Base-by-base conservation (phyloP, 768 basidiomycete genomes). In the Panellus pusillus region DNA sequence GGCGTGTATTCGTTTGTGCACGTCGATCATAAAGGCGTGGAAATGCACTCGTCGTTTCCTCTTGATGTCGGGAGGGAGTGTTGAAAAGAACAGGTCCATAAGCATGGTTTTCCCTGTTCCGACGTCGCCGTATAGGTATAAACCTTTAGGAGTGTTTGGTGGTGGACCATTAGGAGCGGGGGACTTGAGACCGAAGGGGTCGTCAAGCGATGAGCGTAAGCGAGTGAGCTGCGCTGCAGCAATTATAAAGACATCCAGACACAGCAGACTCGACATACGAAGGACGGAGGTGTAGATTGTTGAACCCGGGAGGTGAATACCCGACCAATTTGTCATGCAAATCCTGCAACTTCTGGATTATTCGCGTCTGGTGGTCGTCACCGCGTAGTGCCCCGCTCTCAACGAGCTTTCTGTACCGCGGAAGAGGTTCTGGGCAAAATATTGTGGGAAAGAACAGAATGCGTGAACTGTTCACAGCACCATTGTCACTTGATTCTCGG, bases 11-110 rank as follows among this genome's bases (percentile, higher is more conserved):
- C 93, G 86, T 66, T 96, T 97, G 68, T 98, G 92, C 18, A 98
- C 94, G 66, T 99, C 97, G 57, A 98, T 86, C 97, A 99, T 98
- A 77, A 99, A 98, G 1, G 93, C 92, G 66, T 98, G 95, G 68
- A 99, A 99, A 70, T 99, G 97, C 14, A 98, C 93, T 28, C 97
- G 81, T 49, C 91, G 86, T 71, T 91, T 92, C 54, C 82, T 80
- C 41, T 71, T 81, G 49, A 90, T 73, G 40, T 78, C 73, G 0
- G 78, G 63, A 1, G 90, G 88, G 1, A 97, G 83, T 1, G 93
- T 84, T 58, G 86, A 81, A 74, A 89, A 94, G 71, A 97, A 97
- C 19, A 99, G 78, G 70, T 99, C 97, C 97, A 99, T 99, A 58
- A 99, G 85, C 95, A 98, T 98, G 0, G 89, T 90, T 76, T 98